These are phyloP conservation scores for Takashimella koratensis DNA, from an alignment of 1,284 basidiomycete genomes.

Conservation along the genomic window DNA sequence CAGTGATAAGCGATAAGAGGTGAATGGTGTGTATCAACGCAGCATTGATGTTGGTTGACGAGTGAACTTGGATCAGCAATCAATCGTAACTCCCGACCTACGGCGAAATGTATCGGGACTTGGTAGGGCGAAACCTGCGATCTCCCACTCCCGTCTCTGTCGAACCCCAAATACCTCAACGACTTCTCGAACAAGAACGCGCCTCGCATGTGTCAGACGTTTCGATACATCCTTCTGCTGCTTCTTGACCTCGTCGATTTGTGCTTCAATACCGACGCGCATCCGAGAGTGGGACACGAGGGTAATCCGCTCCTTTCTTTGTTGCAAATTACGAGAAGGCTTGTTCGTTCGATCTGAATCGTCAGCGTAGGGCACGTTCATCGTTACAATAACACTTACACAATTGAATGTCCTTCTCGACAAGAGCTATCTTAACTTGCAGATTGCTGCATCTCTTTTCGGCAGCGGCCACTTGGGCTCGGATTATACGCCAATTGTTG, in stretches of 20 bases:
- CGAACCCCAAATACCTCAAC: constrained; percentile 36
- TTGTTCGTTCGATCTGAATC: no score
- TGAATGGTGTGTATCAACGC: constrained; percentile 36
- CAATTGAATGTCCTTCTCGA: constrained; percentile 7
- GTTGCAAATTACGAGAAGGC: no score
- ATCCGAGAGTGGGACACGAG: neutral
- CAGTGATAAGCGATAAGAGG: constrained; percentile 34
- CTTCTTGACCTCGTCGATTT: constrained; percentile 8
- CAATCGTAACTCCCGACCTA: constrained; percentile 14
- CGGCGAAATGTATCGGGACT: constrained; percentile 30
- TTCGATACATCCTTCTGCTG: constrained; percentile 24
- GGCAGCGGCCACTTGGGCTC: constrained; percentile 27
- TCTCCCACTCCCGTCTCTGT: constrained; percentile 29
- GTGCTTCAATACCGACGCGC: constrained; percentile 8
- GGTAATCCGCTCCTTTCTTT: neutral
- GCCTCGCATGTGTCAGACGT: constrained; percentile 32
- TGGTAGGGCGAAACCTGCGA: constrained; percentile 33
- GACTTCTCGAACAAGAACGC: constrained; percentile 37
- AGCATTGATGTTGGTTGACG: constrained; percentile 32
- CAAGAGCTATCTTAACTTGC: constrained; percentile 7
- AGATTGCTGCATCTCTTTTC: constrained; percentile 22
- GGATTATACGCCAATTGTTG: constrained; percentile 28
- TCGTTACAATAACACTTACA: constrained; percentile 13
- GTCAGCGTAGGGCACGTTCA: no score
- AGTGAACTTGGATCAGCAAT: constrained; percentile 16